Percentiles rank a stretch among this genome's conserved stretches.
Conservation (phyloP, 441 rosid species). For the Syzygium syzygioides region DNA sequence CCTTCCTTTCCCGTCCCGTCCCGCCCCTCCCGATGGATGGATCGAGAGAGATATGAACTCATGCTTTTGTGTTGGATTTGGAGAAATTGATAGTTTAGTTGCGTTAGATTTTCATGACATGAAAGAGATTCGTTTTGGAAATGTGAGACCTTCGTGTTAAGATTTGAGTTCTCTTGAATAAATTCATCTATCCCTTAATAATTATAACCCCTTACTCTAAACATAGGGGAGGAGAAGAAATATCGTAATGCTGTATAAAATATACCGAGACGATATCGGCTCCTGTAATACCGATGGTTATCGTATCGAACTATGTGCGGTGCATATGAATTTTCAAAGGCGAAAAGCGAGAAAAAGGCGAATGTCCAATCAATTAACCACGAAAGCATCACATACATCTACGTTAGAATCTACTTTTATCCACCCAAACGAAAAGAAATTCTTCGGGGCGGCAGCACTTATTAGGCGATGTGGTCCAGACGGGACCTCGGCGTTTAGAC, state of each 20-base stretch:
- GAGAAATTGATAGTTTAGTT: neutral
- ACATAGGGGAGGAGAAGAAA: neutral
- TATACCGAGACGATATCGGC: neutral
- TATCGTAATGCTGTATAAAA: neutral
- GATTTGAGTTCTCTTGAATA: neutral
- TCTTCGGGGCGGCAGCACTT: neutral
- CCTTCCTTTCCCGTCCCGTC: neutral
- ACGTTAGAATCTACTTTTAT: neutral
- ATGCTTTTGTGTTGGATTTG: neutral
- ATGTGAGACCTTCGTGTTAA: neutral
- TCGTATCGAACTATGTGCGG: neutral
- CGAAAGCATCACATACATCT: neutral
- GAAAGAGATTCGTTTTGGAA: neutral
- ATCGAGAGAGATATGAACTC: slow-evolving; percentile 13
- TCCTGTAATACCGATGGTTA: neutral
- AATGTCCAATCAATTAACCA: neutral
- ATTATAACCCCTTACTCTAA: neutral
- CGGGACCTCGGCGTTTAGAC: neutral
- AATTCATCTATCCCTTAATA: neutral
- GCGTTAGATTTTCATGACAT: neutral
- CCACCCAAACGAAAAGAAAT: neutral
- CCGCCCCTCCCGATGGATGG: neutral
- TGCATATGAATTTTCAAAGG: neutral
- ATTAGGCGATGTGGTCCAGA: neutral
- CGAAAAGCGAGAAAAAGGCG: neutral